Evolutionary conservation across 192 early-diverging fungal genomes (phyloP), one percentile per base, ranked within the genome.

Genomic region (Coemansia sp.): DNA sequence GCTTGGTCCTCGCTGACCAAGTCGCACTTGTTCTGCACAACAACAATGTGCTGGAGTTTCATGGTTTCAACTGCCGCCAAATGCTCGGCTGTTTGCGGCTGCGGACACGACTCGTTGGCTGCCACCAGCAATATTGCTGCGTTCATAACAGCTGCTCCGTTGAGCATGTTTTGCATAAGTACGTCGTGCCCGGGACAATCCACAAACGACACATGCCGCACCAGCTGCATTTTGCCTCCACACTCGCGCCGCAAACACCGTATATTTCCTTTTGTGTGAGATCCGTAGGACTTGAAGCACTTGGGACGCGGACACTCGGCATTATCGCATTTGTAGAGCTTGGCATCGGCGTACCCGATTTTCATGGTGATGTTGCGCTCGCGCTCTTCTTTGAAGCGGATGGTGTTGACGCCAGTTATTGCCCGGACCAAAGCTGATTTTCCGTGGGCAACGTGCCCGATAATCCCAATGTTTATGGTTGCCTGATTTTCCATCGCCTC

Each of bases 141-240:
- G 82, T 98, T 94, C 95, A 98, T 98, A 61, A 97, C 95, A 19
- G 95, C 95, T 50, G 93, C 93, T 69, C 96, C 96, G 84, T 94
- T 96, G 59, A 98, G 83, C 96, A 98, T 97, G 62, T 94, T 96
- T 47, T 94, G 91, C 96, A 96, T 97, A 67, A 96, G 90, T 91
- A 97, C 95, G 84, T 98, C 96, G 92, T 98, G 95, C 51, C 96
- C 96, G 19, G 96, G 95, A 76, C 96, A 96, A 84, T 97, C 96
- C 53, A 97, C 95, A 82, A 98, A 98, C 3, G 93, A 95, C 22
- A 98, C 93, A 66, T 96, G 96, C 66, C 94, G 85, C 51, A 91
- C 72, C 64, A 98, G 73, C 57, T 88, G 78, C 93, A 95, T 92
- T 56, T 65, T 89, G 24, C 96, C 95, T 58, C 69, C 83, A 72